phyloP scores from a whole-genome alignment of 176 grass and related monocot genomes.

The Aegilops bicornis region DNA sequence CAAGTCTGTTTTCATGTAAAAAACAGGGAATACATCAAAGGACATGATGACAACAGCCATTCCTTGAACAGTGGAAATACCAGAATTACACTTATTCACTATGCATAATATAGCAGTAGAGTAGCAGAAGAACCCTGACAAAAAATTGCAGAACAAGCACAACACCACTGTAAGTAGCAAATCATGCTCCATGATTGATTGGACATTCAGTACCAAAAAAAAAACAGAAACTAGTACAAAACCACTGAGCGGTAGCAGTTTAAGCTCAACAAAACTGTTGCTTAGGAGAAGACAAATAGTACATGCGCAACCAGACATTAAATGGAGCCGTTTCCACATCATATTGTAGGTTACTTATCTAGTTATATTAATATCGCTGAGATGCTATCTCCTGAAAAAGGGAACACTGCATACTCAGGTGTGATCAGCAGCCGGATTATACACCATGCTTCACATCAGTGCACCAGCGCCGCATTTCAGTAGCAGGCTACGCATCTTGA shows the following conservation, averaged over 20 bases:
- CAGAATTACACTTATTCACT: background rate
- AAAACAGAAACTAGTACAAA: conserved; percentile 8
- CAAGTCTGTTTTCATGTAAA: background rate
- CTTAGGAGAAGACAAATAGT: background rate
- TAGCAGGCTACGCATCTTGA: conserved; percentile 12
- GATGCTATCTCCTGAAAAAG: background rate
- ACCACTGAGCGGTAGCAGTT: background rate
- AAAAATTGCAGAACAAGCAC: background rate
- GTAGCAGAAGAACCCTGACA: background rate
- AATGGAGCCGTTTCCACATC: conserved; percentile 7
- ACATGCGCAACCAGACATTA: conserved; percentile 6
- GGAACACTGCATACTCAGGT: background rate
- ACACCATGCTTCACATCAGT: conserved; percentile 39
- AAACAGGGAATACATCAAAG: background rate
- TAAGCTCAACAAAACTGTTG: conserved; percentile 10
- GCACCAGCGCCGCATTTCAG: conserved; percentile 2
- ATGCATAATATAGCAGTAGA: background rate
- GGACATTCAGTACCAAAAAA: background rate
- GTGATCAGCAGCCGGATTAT: conserved; percentile 29
- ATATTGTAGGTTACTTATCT: conserved; percentile 31
- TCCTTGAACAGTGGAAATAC: background rate
- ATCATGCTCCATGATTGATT: background rate
- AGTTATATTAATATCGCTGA: conserved; percentile 21
- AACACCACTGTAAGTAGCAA: background rate
- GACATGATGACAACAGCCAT: background rate